Evolutionary conservation across 2,329 filamentous ascomycete genomes (phyloP), one percentile per base, ranked within the genome.

Genomic region (Monosporascus ibericus): DNA sequence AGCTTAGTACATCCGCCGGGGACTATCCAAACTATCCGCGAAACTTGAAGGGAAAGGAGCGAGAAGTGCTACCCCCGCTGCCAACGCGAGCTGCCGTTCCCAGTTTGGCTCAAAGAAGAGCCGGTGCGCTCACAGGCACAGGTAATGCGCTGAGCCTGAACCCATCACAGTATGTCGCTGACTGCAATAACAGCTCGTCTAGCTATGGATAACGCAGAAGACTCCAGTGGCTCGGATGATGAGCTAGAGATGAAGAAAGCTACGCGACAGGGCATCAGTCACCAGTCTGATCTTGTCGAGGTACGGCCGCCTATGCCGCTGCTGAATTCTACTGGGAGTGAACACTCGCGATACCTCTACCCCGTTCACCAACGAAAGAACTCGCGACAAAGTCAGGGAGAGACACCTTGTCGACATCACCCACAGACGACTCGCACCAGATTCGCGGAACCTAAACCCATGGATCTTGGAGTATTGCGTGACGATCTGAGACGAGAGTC

Each of bases 1-100:
- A 38, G 22, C 59, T 49, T 50, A 57, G 51, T 27, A 55, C 57
- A 25, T 58, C 59, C 39, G 51, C 38, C 34, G 44, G 44, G 39
- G 55, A 60, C 30, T 63, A 60, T 47, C 59, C 54, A 46, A 53
- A 48, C 30, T 50, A 56, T 4, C 47, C 51, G 22, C 52, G 48
- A 51, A 57, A 52, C 51, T 20, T 42, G 36, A 67, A 66, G 48
- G 65, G 62, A 5, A 66, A 65, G 50, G 64, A 58, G 44, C 62
- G 51, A 39, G 60, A 64, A 36, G 52, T 46, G 25, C 36, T 55
- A 51, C 56, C 48, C 30, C 36, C 55, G 3, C 52, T 61, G 37
- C n/a, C 44, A 37, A 44, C 51, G 22, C 48, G 52, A 27, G 50
- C 47, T 25, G 54, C 53, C 25, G 57, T 52, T 47, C 53, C 60